Evolutionary conservation across 2,329 filamentous ascomycete species (phyloP), one percentile per base, ranked within the genome.

Genomic region (Albophoma yamanashiensis): DNA sequence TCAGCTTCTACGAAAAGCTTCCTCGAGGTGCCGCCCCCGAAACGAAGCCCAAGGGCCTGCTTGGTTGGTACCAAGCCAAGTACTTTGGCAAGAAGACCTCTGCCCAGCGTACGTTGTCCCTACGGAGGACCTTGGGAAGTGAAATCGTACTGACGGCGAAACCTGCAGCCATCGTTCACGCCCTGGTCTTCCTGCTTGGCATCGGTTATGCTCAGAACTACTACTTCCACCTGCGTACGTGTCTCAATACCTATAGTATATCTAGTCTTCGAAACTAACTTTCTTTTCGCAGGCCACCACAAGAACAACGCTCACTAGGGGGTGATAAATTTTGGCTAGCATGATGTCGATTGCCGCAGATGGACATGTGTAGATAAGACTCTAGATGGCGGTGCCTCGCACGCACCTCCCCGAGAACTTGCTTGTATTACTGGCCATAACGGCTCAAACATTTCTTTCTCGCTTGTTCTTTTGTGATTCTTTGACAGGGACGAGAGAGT

Each of bases 211-310:
- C 89, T 70, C 91, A 97, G 81, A 92, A 96, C 82, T 99, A 99
- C 88, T 97, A 99, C 86, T 97, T 96, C 90, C 95, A 99, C 81
- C 85, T 99, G 73, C 91, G 94, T 99, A 87, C 78, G 91, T 86
- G 59, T 60, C 25, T 64, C 65, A 5, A 36, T 36, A 20, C 40
- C 31, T 27, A n/a, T 20, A 43, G 15, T 20, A 12, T 15, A 11
- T 36, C 43, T 38, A 31, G 57, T 59, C 53, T 62, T 55, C 64
- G 55, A 27, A 17, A 43, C 40, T 27, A 14, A 56, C 55, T 42
- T n/a, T 17, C 38, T 9, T 27, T 57, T 47, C 58, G 59, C 69
- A 99, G 94, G 94, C 71, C 93, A 99, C 86, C 93, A 97, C 89
- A 99, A 99, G 90, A 97, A 99, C 89, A 95, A 99, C 79, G 90